Evolutionary conservation across 225 moss, liverwort and hornwort species (phyloP).

Genomic region (Neckera pumila): DNA sequence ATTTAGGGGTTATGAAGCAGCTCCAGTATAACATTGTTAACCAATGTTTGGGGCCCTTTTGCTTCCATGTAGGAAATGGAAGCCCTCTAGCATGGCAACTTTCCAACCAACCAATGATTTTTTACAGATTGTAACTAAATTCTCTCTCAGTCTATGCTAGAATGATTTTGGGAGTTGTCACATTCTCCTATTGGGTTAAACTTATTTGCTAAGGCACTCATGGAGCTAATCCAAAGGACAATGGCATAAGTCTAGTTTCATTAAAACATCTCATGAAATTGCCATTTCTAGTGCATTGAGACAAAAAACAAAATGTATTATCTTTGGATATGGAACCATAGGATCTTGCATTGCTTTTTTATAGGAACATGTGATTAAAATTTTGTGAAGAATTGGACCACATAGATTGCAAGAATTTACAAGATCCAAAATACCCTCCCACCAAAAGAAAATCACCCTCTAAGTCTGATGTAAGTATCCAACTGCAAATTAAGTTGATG

Average conservation of each 20-base stretch:
- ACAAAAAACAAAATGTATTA: too few relatives aligned
- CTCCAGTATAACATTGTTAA: too few relatives aligned
- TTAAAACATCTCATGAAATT: background rate
- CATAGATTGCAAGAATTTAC: too few relatives aligned
- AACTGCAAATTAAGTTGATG: background rate
- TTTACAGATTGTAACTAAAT: too few relatives aligned
- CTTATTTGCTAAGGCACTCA: background rate
- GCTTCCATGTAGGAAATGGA: too few relatives aligned
- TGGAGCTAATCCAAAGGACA: background rate
- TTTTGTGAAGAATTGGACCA: background rate
- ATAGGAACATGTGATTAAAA: background rate
- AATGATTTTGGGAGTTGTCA: background rate
- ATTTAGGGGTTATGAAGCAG: too few relatives aligned
- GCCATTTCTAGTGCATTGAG: background rate
- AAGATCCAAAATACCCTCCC: background rate
- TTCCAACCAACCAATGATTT: too few relatives aligned
- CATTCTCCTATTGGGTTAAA: rapidly evolving
- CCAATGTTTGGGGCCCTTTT: too few relatives aligned
- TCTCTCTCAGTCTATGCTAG: background rate
- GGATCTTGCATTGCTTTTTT: background rate
- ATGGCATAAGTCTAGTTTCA: rapidly evolving
- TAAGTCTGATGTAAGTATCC: background rate
- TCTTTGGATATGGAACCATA: background rate
- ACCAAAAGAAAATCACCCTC: rapidly evolving
- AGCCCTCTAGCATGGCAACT: too few relatives aligned